phyloP scores from a whole-genome alignment of 75 land plant genomes.

The Ceratopteris richardii region DNA sequence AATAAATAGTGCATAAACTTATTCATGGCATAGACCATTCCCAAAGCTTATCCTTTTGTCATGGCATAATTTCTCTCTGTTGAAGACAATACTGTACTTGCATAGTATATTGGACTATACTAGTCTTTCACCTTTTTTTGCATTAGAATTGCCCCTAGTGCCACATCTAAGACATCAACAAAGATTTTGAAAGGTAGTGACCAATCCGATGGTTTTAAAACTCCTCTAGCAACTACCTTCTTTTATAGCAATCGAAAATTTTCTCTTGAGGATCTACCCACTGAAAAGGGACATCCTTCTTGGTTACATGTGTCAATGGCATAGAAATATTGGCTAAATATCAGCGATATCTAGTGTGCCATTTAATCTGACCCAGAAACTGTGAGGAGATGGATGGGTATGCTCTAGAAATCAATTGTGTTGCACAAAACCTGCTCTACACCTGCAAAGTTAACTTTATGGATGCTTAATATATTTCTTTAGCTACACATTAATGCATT shows the following conservation, averaged over 20 bases:
- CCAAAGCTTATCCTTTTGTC: not conserved
- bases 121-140: not conserved
- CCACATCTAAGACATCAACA: conserved; percentile 7
- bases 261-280: not conserved
- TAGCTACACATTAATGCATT: no score
- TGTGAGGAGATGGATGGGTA: no score
- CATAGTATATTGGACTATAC: not conserved
- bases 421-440: no score
- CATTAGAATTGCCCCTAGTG: not conserved
- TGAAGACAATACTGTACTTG: not conserved
- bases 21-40: not conserved
- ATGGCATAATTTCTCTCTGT: conserved; percentile 6
- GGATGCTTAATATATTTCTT: no score
- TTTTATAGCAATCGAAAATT: not conserved
- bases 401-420: no score
- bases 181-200: not conserved
- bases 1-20: not conserved
- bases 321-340: not conserved
- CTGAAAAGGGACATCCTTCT: not conserved
- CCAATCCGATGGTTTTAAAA: not conserved
- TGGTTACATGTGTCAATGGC: not conserved
- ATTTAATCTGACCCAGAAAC: not conserved
- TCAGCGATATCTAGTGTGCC: not conserved
- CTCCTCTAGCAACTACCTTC: not conserved
- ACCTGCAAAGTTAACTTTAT: no score